Evolutionary conservation across 768 basidiomycete species (phyloP), one percentile per base, ranked within the genome.

Genomic region (Russula abietina): DNA sequence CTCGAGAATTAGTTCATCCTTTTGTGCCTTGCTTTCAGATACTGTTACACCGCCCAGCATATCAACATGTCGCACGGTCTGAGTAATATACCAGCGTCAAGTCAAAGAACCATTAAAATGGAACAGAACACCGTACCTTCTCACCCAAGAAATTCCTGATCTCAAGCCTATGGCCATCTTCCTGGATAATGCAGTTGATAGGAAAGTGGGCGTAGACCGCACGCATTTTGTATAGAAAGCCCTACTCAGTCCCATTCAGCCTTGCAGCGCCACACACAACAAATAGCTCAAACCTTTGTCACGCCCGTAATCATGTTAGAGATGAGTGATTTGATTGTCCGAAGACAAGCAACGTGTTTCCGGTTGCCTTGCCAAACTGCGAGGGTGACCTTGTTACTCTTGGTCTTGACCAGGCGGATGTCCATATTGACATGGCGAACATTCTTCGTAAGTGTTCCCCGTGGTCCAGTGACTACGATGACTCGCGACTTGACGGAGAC

Each of bases 221-320:
- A 70, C 95, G 92, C 96, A 99, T 98, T 88, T 98, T 99, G 85
- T 99, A 99, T 70, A 87, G 86, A 87, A 98, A 99, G 66, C 97
- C 97, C 95, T 95, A 69, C 5, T 41, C 38, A 24, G 19, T 12
- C 4, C 4, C 10, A 16, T 48, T 46, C 28, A 56, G 50, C 16
- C 4, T 46, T 12, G 11, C 43, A 50, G 16, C 17, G 12, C 33
- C 9, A 14, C 2, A 4, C 45, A 43, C 0, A 46, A 24, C 26
- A 28, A 39, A 32, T 24, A 43, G 26, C 8, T 71, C 77, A 62
- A 64, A 88, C 93, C 85, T 95, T 93, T 55, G 93, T 98, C 66
- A 99, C 97, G 67, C 97, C 97, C 67, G 79, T 93, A 75, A 98
- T 83, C 94, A 99, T 93, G 83, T 99, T 99, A 76, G 84, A 86